Evolutionary conservation across 805 yeast species (phyloP).

Genomic region (Wickerhamiella domercqiae): DNA sequence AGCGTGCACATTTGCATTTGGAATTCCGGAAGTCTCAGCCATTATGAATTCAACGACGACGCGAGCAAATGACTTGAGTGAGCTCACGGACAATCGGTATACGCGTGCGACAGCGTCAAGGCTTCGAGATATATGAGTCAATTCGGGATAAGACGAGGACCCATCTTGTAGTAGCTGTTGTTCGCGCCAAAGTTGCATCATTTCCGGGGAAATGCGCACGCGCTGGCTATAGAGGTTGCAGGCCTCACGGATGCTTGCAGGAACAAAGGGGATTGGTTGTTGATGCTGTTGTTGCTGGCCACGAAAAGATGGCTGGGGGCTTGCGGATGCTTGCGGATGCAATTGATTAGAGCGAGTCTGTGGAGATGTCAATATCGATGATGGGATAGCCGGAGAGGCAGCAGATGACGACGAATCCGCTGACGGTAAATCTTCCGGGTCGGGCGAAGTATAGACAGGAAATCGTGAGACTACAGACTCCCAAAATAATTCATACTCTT

Average conservation of each 20-base stretch:
- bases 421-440: too few species aligned
- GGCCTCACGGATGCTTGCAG: slow-evolving; percentile 69
- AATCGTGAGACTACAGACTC: slow-evolving; percentile 61
- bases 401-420: too few species aligned
- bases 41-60: slow-evolving; percentile 48
- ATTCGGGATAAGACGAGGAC: neutral
- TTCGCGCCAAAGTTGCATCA: slow-evolving; percentile 56
- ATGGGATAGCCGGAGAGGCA: too few species aligned
- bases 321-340: too few species aligned
- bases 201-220: slow-evolving; percentile 49
- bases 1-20: slow-evolving; percentile 9
- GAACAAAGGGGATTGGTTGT: slow-evolving; percentile 32
- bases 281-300: neutral
- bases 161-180: slow-evolving; percentile 36
- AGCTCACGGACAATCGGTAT: slow-evolving; percentile 37
- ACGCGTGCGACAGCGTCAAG: slow-evolving; percentile 45
- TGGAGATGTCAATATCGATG: too few species aligned
- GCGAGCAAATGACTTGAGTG: slow-evolving; percentile 46
- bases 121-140: slow-evolving; percentile 7
- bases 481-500: slow-evolving; percentile 70
- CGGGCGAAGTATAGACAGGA: slow-evolving; percentile 50
- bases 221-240: slow-evolving; percentile 47
- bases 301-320: neutral
- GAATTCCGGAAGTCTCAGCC: slow-evolving; percentile 12
- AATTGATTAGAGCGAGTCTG: too few species aligned